Percentiles rank a stretch among this genome's conserved stretches.
phyloP scores from a whole-genome alignment of 2,329 filamentous ascomycete genomes.

The Fusarium lyarnte region DNA sequence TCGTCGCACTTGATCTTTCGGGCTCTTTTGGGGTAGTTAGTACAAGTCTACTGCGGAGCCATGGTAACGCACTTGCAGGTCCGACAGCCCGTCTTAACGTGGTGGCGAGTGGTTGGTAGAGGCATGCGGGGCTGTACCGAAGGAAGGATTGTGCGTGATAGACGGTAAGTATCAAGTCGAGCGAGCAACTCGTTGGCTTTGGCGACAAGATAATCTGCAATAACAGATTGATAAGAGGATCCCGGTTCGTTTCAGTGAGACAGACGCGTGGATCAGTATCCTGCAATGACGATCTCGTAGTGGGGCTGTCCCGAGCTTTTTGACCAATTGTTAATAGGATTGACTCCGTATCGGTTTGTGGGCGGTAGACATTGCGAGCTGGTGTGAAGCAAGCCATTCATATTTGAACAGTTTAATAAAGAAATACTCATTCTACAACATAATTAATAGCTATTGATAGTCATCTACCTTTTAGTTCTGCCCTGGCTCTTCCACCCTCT shows the following conservation, averaged over 20 bases:
- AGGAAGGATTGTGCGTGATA: background rate
- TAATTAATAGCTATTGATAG: too few species aligned
- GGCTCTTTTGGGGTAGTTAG: background rate
- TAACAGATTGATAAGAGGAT: background rate
- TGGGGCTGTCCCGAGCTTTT: background rate
- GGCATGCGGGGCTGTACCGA: conserved; percentile 1
- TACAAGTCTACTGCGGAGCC: background rate
- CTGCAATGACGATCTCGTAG: background rate
- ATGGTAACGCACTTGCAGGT: conserved; percentile 1
- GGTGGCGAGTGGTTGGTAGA: background rate
- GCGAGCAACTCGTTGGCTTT: background rate
- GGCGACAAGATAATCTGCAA: background rate
- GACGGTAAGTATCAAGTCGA: too few species aligned
- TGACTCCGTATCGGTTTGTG: background rate
- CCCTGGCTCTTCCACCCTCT: background rate
- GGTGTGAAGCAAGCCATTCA: too few species aligned
- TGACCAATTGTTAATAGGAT: background rate
- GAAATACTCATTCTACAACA: too few species aligned
- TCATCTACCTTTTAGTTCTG: too few species aligned
- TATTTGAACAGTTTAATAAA: too few species aligned
- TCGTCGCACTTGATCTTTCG: conserved; percentile 15
- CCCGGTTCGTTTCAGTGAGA: background rate
- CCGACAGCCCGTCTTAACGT: background rate
- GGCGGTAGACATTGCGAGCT: background rate
- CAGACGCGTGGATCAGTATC: too few species aligned